Base-by-base conservation (phyloP, 1,284 basidiomycete genomes). In the Exobasidium rhododendri region DNA sequence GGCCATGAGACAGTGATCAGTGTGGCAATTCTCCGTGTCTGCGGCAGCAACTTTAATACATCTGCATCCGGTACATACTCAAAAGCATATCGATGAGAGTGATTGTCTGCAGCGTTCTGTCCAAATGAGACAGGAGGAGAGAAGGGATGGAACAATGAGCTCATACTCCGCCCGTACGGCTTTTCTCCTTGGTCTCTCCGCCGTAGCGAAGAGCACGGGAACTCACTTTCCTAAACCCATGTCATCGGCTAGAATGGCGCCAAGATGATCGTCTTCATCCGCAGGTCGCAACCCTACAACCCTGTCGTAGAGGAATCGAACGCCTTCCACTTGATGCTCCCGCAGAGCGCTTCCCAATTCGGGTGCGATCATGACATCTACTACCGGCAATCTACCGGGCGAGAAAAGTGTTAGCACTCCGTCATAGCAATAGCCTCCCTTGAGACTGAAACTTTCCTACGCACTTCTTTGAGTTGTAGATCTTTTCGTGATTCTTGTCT, bases 201-300 rank as follows among this genome's bases (percentile, higher is more conserved):
- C n/a, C n/a, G n/a, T n/a, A n/a, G n/a, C n/a, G n/a, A n/a, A n/a
- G n/a, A n/a, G n/a, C n/a, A n/a, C n/a, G n/a, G n/a, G n/a, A 40
- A 40, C 35, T 40, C 17, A 40, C 35, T 59, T 51, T 22, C 49
- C 56, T 24, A 45, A 35, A 35, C 60, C 60, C 94, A 98, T 98
- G 81, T 97, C 94, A 78, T 98, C 94, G 0, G 96, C 94, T 90
- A 98, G 94, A 78, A 98, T 98, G 75, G 92, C 97, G 0, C 96
- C 47, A 26, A 50, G 5, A 26, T 50, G n/a, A 30, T 26, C 20
- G 29, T 6, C 4, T 2, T 50, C n/a, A n/a, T 14, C 52, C 4
- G 13, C 17, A 4, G n/a, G n/a, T 35, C 26, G 2, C 86, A 96
- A 89, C 1, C 94, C 96, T 0, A 92, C 97, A 6, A 93, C 89